Conservation (phyloP, 2,329 filamentous ascomycete genomes). For the Allantophomopsis lycopodina region DNA sequence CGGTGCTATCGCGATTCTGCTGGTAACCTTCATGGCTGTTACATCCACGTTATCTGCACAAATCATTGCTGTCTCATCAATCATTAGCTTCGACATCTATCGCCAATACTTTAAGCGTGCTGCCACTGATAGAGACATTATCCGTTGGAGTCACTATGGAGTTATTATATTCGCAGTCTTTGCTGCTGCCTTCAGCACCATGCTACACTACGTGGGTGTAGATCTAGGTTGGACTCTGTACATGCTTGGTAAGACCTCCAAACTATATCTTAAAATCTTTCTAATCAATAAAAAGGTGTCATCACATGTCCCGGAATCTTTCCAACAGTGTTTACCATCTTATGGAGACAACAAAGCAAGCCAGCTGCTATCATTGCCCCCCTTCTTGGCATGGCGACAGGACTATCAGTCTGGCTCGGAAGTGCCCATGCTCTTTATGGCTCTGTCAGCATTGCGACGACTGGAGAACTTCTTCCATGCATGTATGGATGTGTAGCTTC, state of each 20-base stretch:
- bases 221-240: constrained; percentile 40
- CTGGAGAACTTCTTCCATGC: constrained; percentile 33
- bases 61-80: constrained; percentile 71
- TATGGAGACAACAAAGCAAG: constrained; percentile 35
- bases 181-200: constrained; percentile 34
- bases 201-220: constrained; percentile 37
- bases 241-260: constrained; percentile 26
- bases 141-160: constrained; percentile 35
- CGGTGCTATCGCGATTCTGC: constrained; percentile 51
- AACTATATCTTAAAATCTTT: neutral
- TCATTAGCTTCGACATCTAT: constrained; percentile 77
- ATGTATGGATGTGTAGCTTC: constrained; percentile 38
- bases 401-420: constrained; percentile 37
- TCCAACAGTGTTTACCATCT: constrained; percentile 35
- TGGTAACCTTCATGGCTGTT: constrained; percentile 65
- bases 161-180: constrained; percentile 37
- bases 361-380: constrained; percentile 34
- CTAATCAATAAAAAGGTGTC: constrained; percentile 20
- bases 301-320: constrained; percentile 38
- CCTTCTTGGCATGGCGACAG: constrained; percentile 32
- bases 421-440: constrained; percentile 30
- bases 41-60: constrained; percentile 72
- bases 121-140: constrained; percentile 38
- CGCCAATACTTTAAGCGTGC: constrained; percentile 68
- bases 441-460: constrained; percentile 30